A percentile compares a stretch with the other conserved stretches of the same genome.
phyloP scores from a whole-genome alignment of 176 grass and related monocot species.

The Bromus sterilis region DNA sequence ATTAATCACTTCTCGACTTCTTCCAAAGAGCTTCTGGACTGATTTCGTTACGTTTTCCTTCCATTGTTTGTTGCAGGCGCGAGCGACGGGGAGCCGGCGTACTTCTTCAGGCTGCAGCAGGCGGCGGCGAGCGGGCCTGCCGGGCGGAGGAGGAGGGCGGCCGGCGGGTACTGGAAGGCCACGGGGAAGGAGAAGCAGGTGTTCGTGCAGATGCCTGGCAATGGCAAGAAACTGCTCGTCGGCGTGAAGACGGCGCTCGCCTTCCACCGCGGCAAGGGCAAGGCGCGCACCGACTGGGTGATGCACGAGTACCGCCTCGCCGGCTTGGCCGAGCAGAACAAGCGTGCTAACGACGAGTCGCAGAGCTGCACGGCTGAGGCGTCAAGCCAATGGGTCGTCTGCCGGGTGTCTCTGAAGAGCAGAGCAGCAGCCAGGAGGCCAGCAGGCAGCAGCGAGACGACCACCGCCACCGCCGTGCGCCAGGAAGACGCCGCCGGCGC shows the following conservation, averaged over 20 bases:
- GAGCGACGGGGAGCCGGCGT: slow-evolving; percentile 36
- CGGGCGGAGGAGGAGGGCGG: slow-evolving; percentile 12
- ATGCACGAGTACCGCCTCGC: slow-evolving; percentile 77
- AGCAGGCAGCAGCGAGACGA: neutral
- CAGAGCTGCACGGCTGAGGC: too few relatives aligned
- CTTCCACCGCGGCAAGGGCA: slow-evolving; percentile 38
- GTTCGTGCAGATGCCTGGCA: slow-evolving; percentile 22
- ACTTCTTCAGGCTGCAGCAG: slow-evolving; percentile 51
- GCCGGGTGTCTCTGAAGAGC: slow-evolving; percentile 54
- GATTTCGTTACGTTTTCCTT: neutral
- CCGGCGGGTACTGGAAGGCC: slow-evolving; percentile 63
- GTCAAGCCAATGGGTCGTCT: slow-evolving; percentile 67
- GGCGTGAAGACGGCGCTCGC: slow-evolving; percentile 56
- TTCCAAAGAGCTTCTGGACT: too few relatives aligned
- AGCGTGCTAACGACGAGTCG: neutral
- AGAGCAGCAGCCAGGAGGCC: slow-evolving; percentile 7
- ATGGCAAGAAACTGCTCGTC: slow-evolving; percentile 25
- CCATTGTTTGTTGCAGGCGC: slow-evolving; percentile 27
- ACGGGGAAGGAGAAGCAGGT: slow-evolving; percentile 52
- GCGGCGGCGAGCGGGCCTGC: neutral
- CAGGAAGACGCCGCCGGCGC: neutral
- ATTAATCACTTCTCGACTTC: too few relatives aligned
- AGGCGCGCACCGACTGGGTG: slow-evolving; percentile 51
- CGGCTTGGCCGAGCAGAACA: neutral
- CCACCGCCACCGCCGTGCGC: too few relatives aligned